Base-by-base conservation (phyloP, 768 basidiomycete species). In the Mycena amicta region DNA sequence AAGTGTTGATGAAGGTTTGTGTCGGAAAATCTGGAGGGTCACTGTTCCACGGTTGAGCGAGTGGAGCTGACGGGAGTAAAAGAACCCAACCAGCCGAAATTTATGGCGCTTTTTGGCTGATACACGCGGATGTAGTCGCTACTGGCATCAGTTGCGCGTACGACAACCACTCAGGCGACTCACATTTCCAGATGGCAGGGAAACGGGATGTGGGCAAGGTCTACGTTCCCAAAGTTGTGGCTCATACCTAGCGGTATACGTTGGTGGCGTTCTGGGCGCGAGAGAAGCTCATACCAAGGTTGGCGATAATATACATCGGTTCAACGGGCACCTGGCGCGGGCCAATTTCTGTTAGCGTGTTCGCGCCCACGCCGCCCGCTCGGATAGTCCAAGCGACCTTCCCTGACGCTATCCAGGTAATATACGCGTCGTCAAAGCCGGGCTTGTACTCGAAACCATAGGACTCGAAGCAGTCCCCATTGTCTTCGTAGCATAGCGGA, bases 71-170 rank as follows among this genome's bases (percentile, higher is more conserved):
- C n/a, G n/a, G n/a, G n/a, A n/a, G n/a, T n/a, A n/a, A n/a, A 23
- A 15, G 22, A 45, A 45, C 15, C 13, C 13, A 18, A 45, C 43
- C 88, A 90, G 18, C 88, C 88, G 28, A 87, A 72, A 67, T 87
- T 89, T 45, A 75, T 70, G 43, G 72, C 61, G 50, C 77, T 71
- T 57, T 75, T 71, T 22, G 80, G 80, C 68, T 90, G 89, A 69
- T 90, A 91, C 8, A 91, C 86, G 37, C 89, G 82, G 51, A 91
- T 79, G 68, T 85, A 90, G 66, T 91, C 88, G 53, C 89, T 73
- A 50, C 67, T 72, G 83, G 67, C 85, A 86, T 88, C 69, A 56
- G 86, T 73, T 15, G 13, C 22, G 6, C 13, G 20, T 1, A 66
- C 78, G 72, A 57, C 33, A 30, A 53, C 46, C 2, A 71, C 55